These are phyloP conservation scores for Colletotrichum chrysophilum DNA, from an alignment of 2,329 filamentous ascomycete species.

Conservation along the genomic window DNA sequence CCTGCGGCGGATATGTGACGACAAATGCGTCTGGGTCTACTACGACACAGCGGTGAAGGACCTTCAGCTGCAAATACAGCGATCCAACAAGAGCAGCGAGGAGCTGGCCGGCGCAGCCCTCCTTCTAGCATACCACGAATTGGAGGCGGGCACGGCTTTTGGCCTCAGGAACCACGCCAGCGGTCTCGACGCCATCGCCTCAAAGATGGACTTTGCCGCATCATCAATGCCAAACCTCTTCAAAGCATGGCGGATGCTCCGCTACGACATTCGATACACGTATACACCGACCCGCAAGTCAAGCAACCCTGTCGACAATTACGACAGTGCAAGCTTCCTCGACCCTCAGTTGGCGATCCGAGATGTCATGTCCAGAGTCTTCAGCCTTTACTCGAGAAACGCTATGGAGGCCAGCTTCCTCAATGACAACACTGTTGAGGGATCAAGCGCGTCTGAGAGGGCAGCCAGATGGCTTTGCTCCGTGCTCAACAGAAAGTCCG, in stretches of 20 bases:
- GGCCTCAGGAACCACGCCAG: slow-evolving; percentile 1
- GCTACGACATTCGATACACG: background rate
- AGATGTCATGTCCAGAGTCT: background rate
- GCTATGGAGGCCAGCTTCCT: slow-evolving; percentile 4
- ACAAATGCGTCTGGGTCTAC: background rate
- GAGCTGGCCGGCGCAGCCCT: slow-evolving; percentile 7
- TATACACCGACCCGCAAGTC: background rate
- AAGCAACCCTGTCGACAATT: background rate
- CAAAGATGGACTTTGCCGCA: background rate
- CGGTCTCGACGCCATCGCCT: slow-evolving; percentile 3
- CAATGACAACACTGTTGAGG: background rate
- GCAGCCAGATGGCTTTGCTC: slow-evolving; percentile 1
- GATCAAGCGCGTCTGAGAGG: background rate
- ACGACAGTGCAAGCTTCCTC: background rate
- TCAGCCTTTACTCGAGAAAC: background rate
- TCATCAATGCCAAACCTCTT: background rate
- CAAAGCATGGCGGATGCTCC: slow-evolving; percentile 14
- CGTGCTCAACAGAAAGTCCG: background rate
- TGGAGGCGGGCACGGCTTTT: slow-evolving; percentile 1
- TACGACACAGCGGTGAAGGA: slow-evolving; percentile 5
- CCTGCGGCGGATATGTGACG: background rate
- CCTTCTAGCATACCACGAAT: slow-evolving; percentile 5
- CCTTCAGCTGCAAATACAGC: background rate
- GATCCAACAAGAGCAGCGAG: background rate
- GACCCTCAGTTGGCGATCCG: slow-evolving; percentile 6